Evolutionary conservation across 1,139 yeast species (phyloP).

Genomic region (Yamadazyma aaseri): DNA sequence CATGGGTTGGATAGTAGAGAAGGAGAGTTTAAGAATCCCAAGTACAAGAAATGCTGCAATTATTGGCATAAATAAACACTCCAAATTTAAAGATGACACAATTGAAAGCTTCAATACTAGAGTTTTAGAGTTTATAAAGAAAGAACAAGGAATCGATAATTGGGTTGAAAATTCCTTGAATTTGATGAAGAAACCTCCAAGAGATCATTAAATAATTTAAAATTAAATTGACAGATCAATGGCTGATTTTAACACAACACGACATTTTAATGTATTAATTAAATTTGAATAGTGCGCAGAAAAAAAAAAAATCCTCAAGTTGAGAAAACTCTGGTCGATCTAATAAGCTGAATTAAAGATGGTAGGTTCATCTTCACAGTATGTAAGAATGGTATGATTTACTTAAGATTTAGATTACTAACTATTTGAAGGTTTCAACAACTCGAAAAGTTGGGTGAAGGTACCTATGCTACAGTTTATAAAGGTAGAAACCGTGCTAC

Average conservation of each 20-base stretch:
- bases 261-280: neutral
- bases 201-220: conserved; percentile 47
- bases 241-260: neutral
- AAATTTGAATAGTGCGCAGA: neutral
- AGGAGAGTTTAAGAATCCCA: conserved; percentile 89
- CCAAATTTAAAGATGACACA: conserved; percentile 23
- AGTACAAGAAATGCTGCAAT: conserved; percentile 92
- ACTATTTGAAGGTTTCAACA: conserved; percentile 37
- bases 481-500: conserved; percentile 91
- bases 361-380: conserved; percentile 33
- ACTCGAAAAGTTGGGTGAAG: conserved; percentile 93
- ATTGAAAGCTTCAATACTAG: conserved; percentile 26
- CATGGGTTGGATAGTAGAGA: conserved; percentile 82
- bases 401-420: conserved; percentile 5
- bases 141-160: conserved; percentile 87
- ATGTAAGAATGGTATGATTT: conserved; percentile 14
- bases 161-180: conserved; percentile 83
- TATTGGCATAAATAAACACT: conserved; percentile 51
- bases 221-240: neutral
- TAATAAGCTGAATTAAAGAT: conserved; percentile 8
- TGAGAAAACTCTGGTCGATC: neutral
- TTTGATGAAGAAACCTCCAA: conserved; percentile 53
- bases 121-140: conserved; percentile 57
- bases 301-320: neutral
- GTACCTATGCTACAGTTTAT: conserved; percentile 97